phyloP scores from a whole-genome alignment of 2,329 filamentous ascomycete species.

The Paecilomyces sp. region DNA sequence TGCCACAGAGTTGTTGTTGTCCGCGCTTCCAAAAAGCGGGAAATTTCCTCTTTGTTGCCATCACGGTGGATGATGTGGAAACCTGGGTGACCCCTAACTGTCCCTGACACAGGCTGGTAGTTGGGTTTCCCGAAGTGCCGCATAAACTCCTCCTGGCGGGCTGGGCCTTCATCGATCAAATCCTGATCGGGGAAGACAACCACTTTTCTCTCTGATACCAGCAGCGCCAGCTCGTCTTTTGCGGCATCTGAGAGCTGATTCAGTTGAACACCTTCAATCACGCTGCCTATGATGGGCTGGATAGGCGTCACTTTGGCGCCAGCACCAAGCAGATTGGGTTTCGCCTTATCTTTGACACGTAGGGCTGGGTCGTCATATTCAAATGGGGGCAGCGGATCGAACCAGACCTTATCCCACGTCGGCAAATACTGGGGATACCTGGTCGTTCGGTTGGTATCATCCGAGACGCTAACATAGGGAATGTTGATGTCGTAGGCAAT shows the following conservation, averaged over 20 bases:
- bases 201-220: conserved; percentile 61
- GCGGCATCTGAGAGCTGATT: conserved; percentile 40
- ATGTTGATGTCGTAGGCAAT: conserved; percentile 44
- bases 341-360: conserved; percentile 33
- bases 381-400: conserved; percentile 38
- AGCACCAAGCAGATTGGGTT: conserved; percentile 27
- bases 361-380: conserved; percentile 41
- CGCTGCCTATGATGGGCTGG: conserved; percentile 36
- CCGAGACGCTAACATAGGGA: conserved; percentile 38
- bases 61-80: conserved; percentile 43
- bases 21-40: conserved; percentile 35
- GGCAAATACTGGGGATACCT: conserved; percentile 41
- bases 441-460: conserved; percentile 28
- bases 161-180: conserved; percentile 38
- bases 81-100: conserved; percentile 33
- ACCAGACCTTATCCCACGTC: conserved; percentile 42
- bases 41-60: conserved; percentile 37
- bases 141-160: conserved; percentile 37
- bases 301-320: conserved; percentile 30
- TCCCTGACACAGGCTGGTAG: conserved; percentile 39
- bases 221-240: conserved; percentile 50
- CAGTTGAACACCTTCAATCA: conserved; percentile 40
- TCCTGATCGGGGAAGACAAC: conserved; percentile 48
- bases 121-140: conserved; percentile 40
- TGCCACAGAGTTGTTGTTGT: conserved; percentile 44